Conservation (phyloP, 371 early-diverging fungal genomes). For the Dichotomocladium elegans region DNA sequence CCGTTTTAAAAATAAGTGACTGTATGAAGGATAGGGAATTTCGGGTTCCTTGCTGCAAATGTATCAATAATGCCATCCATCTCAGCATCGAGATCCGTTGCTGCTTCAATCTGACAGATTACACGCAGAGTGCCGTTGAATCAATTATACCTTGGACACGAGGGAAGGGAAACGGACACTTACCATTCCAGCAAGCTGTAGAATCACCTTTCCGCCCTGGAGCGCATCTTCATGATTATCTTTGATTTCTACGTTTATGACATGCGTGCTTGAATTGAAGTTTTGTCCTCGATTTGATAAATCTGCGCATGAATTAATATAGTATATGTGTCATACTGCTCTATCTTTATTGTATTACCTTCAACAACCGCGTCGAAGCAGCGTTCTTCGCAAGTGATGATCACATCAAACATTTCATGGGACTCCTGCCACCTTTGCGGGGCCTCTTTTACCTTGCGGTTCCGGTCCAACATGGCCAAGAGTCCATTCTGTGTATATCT, state of each 20-base stretch:
- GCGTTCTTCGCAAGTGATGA: conserved; percentile 96
- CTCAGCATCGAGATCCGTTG: conserved; percentile 77
- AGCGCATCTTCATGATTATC: conserved; percentile 92
- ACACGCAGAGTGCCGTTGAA: not conserved
- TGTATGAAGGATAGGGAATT: conserved; percentile 54
- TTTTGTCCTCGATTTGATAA: conserved; percentile 66
- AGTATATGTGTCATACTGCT: not conserved
- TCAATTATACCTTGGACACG: too few relatives aligned
- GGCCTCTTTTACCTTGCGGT: conserved; percentile 84
- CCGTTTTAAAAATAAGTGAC: conserved; percentile 58
- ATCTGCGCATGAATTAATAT: conserved; percentile 38
- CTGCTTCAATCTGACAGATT: conserved; percentile 54
- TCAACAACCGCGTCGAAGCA: conserved; percentile 94
- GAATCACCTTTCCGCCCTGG: conserved; percentile 80
- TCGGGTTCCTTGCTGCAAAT: conserved; percentile 60
- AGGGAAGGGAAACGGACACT: conserved; percentile 1
- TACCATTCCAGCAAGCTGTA: conserved; percentile 72
- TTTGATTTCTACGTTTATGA: conserved; percentile 94
- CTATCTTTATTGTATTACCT: conserved; percentile 40
- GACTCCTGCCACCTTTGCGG: conserved; percentile 87
- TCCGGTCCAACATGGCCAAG: conserved; percentile 88
- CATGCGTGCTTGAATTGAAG: conserved; percentile 78
- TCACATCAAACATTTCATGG: conserved; percentile 79
- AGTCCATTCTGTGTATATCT: conserved; percentile 89
- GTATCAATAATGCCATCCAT: conserved; percentile 77